Evolutionary conservation across 495 filamentous ascomycete species (phyloP).

Genomic region (Talaromyces liani): DNA sequence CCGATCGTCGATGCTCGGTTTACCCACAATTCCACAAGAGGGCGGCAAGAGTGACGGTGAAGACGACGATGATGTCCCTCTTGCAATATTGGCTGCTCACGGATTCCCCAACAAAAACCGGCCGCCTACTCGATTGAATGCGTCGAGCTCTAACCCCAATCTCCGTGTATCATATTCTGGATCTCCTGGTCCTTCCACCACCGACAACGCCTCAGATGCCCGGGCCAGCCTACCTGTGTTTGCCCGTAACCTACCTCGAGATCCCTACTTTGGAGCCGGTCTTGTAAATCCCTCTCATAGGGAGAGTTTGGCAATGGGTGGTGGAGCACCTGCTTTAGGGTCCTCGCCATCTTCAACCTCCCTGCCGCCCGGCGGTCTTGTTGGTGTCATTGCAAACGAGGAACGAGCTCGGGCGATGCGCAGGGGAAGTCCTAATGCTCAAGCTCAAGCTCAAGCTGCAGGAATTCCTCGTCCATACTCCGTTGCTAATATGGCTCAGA

Average conservation of each 20-base stretch:
- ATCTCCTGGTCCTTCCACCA: constrained; percentile 33
- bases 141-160: constrained; percentile 52
- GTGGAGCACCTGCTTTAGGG: constrained; percentile 39
- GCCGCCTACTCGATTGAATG: constrained; percentile 64
- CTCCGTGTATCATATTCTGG: constrained; percentile 33
- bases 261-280: constrained; percentile 82
- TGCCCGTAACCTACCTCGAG: constrained; percentile 75
- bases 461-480: constrained; percentile 39
- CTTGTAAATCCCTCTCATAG: constrained; percentile 67
- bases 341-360: constrained; percentile 18
- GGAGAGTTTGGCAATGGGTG: constrained; percentile 68
- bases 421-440: constrained; percentile 67
- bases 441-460: constrained; percentile 41
- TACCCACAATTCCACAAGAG: constrained; percentile 27
- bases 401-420: constrained; percentile 71
- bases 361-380: constrained; percentile 61
- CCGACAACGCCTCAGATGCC: constrained; percentile 35
- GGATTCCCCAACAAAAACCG: constrained; percentile 83
- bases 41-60: constrained; percentile 52
- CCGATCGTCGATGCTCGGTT: constrained; percentile 22
- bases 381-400: constrained; percentile 86
- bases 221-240: constrained; percentile 65
- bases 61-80: constrained; percentile 80
- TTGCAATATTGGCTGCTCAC: constrained; percentile 84
- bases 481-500: constrained; percentile 38